Base-by-base conservation (phyloP, 495 filamentous ascomycete species). In the Talaromyces trachyspermus region DNA sequence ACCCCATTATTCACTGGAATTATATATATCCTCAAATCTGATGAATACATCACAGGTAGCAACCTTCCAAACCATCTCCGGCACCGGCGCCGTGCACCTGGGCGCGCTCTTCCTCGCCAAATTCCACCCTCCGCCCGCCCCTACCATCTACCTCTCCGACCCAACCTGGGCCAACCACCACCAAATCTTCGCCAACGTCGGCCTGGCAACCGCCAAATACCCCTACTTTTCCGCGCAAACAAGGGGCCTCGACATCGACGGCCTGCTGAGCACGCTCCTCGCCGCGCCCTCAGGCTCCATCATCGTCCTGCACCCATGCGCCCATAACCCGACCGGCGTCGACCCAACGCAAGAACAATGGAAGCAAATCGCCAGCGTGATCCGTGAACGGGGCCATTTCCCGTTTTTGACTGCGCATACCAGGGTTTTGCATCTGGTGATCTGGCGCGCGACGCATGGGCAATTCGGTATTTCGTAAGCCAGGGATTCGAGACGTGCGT, bases 351-450 rank as follows among this genome's bases (percentile, higher is more conserved):
- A 80, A 44, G 89, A 89, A 27, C 92, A 99, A 69, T 99, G 92
- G 92, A 88, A 84, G 60, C 71, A 94, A 55, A 79, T 99, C 50
- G 89, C 89, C 43, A 59, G 73, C 5, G 58, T 95, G 19, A 81
- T 97, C 62, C 74, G 76, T 43, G 60, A 69, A 23, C 86, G 83
- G 65, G 75, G 78, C 32, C 94, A 89, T 66, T 97, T 99, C 75
- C 94, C 92, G 55, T 99, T 97, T 97, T 99, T 73, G 92, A 99
- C 74, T 85, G 77, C 57, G 92, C 92, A 35, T 99, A 99, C 72
- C 92, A 99, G 63, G 92, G 92, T 39, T 99, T 99, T 65, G 94
- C 92, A 0, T 95, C 91, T 6, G 92, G 92, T 36, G 81, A 94
- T 60, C 79, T 99, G 7, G 70, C 71, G 46, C 78, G 81, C 29